phyloP scores from a whole-genome alignment of 2,329 filamentous ascomycete species.

The Apiospora koreana region DNA sequence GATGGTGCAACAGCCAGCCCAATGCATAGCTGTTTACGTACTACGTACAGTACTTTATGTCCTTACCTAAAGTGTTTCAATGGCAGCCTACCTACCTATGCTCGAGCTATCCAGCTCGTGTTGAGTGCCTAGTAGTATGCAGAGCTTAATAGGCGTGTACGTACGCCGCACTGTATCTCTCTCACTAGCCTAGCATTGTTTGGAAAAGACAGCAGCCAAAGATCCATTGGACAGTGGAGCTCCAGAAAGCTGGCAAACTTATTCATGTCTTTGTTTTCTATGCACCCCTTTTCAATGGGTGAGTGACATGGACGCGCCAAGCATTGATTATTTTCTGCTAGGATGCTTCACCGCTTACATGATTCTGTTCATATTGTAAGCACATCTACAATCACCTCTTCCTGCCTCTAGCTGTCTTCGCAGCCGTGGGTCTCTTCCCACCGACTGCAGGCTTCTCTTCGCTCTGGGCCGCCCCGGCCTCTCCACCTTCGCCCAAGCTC shows the following conservation, averaged over 20 bases:
- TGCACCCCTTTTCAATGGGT: background rate
- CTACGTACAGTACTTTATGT: too few species aligned
- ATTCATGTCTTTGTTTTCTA: background rate
- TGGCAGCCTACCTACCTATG: too few species aligned
- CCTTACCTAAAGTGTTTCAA: background rate
- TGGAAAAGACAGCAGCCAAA: background rate
- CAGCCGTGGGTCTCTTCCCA: conserved; percentile 33
- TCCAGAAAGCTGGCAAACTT: background rate
- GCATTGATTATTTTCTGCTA: background rate
- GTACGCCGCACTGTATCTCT: background rate
- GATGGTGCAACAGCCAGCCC: background rate
- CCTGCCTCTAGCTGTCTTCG: conserved; percentile 41
- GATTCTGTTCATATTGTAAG: background rate
- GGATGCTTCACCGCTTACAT: background rate
- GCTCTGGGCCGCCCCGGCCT: conserved; percentile 55
- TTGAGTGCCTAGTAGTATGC: too few species aligned
- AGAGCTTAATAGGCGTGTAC: too few species aligned
- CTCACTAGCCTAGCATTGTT: background rate
- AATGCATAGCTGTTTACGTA: too few species aligned
- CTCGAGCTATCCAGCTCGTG: too few species aligned
- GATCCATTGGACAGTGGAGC: background rate
- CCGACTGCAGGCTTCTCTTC: conserved; percentile 30
- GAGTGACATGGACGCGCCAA: background rate
- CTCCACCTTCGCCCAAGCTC: conserved; percentile 73
- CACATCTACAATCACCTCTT: conserved; percentile 36